These are phyloP conservation scores for Annulohypoxylon nitens DNA, from an alignment of 495 filamentous ascomycete genomes.

Conservation along the genomic window DNA sequence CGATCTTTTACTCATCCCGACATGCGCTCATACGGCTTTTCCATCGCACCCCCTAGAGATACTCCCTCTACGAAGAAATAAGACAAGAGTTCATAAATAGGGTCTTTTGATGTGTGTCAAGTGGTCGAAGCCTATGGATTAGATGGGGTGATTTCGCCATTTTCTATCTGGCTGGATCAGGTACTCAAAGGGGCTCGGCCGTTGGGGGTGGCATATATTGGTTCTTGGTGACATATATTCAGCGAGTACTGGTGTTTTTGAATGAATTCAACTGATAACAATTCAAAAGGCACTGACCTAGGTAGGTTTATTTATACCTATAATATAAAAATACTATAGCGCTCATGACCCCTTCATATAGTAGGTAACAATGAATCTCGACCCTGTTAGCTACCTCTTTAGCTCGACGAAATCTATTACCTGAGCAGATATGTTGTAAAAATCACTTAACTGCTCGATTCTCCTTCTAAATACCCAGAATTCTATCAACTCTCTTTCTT, in stretches of 20 bases:
- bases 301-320: too few species aligned
- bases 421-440: neutral
- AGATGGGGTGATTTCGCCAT: neutral
- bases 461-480: neutral
- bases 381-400: neutral
- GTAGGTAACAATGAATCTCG: too few species aligned
- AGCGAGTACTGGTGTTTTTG: too few species aligned
- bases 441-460: neutral
- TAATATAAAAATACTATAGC: too few species aligned
- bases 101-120: neutral
- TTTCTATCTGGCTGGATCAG: too few species aligned
- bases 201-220: too few species aligned
- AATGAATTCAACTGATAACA: too few species aligned
- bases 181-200: too few species aligned
- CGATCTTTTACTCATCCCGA: neutral
- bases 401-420: neutral
- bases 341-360: too few species aligned
- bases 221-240: too few species aligned
- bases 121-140: neutral
- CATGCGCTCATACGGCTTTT: neutral
- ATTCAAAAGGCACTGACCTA: too few species aligned
- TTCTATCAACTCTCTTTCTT: neutral
- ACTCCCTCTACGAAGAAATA: neutral
- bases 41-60: conserved; percentile 4
- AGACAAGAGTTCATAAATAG: neutral